phyloP scores from a whole-genome alignment of 495 filamentous ascomycete genomes.

The Xylaria castorea region DNA sequence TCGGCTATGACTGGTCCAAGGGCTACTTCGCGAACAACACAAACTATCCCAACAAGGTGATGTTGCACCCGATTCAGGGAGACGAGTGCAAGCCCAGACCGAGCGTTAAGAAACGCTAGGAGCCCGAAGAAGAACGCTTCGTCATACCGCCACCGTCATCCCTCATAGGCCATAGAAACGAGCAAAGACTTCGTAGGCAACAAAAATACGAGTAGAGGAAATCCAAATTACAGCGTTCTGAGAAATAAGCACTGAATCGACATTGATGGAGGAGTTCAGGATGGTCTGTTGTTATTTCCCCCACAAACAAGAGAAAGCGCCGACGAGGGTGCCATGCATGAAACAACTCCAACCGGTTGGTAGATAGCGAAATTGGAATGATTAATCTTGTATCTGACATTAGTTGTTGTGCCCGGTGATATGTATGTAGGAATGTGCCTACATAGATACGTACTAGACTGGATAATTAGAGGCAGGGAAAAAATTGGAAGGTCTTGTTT shows the following conservation, averaged over 20 bases:
- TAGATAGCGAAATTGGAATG: background rate
- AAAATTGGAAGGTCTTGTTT: too few relatives aligned
- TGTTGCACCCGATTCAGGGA: slow-evolving; percentile 77
- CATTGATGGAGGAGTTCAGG: background rate
- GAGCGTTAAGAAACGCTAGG: slow-evolving; percentile 71
- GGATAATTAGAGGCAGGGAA: too few relatives aligned
- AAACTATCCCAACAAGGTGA: slow-evolving; percentile 78
- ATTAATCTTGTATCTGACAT: background rate
- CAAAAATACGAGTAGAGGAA: background rate
- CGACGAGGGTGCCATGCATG: background rate
- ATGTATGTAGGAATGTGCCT: background rate
- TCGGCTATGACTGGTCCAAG: slow-evolving; percentile 96
- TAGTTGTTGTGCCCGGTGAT: background rate
- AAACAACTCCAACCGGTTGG: background rate
- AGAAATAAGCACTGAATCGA: background rate
- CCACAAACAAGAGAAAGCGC: background rate
- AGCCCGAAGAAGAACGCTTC: background rate
- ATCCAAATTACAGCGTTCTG: background rate
- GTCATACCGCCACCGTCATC: background rate
- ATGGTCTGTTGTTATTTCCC: background rate
- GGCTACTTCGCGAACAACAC: slow-evolving; percentile 77
- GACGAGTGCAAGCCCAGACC: slow-evolving; percentile 86
- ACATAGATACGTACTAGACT: background rate
- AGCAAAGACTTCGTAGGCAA: background rate
- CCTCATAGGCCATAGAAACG: background rate